Base-by-base conservation (phyloP, 164 flowering plant genomes). In the Berberis thunbergii region DNA sequence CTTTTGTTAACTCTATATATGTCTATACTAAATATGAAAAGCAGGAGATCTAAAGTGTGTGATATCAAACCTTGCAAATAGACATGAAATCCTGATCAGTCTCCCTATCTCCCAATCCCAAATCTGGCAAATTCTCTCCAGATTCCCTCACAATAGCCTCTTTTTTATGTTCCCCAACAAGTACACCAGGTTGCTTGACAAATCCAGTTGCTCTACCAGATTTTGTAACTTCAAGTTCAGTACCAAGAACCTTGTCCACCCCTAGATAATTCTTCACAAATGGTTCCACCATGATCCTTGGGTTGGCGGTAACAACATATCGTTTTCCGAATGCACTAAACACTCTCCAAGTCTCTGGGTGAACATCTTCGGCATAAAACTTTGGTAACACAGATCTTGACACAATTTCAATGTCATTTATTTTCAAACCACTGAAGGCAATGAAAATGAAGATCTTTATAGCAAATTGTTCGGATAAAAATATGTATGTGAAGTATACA, bases 171-270 rank as follows among this genome's bases (percentile, higher is more conserved):
- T 75, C 81, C 0, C 87, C 87, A 4, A 90, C 84, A 43, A 90
- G 87, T 61, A 89, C 86, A 2, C 97, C 97, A 0, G 91, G 89
- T 57, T 66, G 71, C 70, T 59, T 72, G 2, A 82, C 79, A 49
- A 86, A 88, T 52, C 97, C 97, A 6, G 93, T 91, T 2, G 84
- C 88, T 62, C 80, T 76, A 0, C 93, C 93, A 0, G 84, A 76
- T 58, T 78, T 79, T 0, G 81, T 44, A 6, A 81, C 86, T 57
- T 79, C 79, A 42, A 91, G 60, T 63, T 91, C 97, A 0, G 96
- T 86, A 43, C 97, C 97, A n/a, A 91, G 57, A 5, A 91, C 97
- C 68, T 77, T 78, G 63, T 88, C 89, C 3, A 76, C 93, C 0
- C 96, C 93, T 4, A 91, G 52, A 64, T 68, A 86, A 41, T 52